phyloP scores from a whole-genome alignment of 1,284 basidiomycete genomes.

The Butyriboletus appendiculatus region DNA sequence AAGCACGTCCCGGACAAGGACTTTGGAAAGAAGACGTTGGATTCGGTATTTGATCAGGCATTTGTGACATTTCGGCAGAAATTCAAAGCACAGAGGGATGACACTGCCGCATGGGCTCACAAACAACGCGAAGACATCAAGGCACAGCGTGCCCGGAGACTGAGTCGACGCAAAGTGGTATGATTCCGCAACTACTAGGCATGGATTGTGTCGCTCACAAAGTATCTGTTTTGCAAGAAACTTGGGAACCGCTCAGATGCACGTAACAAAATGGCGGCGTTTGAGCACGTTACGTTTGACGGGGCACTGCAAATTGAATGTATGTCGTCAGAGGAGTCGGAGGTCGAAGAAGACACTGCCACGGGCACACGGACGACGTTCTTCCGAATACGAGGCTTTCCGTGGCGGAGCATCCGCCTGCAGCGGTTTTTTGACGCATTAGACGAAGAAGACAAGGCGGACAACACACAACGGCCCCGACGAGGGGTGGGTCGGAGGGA shows the following conservation, averaged over 20 bases:
- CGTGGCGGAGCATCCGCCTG: slow-evolving; percentile 65
- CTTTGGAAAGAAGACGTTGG: slow-evolving; percentile 62
- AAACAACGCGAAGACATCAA: slow-evolving; percentile 60
- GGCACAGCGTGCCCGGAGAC: slow-evolving; percentile 56
- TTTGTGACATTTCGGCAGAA: slow-evolving; percentile 69
- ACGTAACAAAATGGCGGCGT: slow-evolving; percentile 50
- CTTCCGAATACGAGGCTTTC: slow-evolving; percentile 53
- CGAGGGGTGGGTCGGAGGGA: slow-evolving; percentile 56
- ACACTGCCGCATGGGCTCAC: slow-evolving; percentile 39
- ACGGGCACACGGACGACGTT: slow-evolving; percentile 30
- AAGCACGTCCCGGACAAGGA: slow-evolving; percentile 63
- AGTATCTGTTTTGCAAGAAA: slow-evolving; percentile 47
- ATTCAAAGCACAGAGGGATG: slow-evolving; percentile 58
- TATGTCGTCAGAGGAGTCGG: slow-evolving; percentile 79
- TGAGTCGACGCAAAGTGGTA: slow-evolving; percentile 62
- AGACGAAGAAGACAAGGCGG: slow-evolving; percentile 54
- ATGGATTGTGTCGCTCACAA: background rate
- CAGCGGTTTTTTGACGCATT: slow-evolving; percentile 56
- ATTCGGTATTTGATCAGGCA: slow-evolving; percentile 65
- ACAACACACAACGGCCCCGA: slow-evolving; percentile 50
- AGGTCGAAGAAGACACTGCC: slow-evolving; percentile 44
- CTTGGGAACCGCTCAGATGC: slow-evolving; percentile 59
- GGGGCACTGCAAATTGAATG: slow-evolving; percentile 69
- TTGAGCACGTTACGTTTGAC: slow-evolving; percentile 64
- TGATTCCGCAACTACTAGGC: slow-evolving; percentile 21